Percentiles rank a stretch among this genome's conserved stretches.
These are phyloP conservation scores for Inonotus obliquus DNA, from an alignment of 1,284 basidiomycete genomes.

Conservation along the genomic window DNA sequence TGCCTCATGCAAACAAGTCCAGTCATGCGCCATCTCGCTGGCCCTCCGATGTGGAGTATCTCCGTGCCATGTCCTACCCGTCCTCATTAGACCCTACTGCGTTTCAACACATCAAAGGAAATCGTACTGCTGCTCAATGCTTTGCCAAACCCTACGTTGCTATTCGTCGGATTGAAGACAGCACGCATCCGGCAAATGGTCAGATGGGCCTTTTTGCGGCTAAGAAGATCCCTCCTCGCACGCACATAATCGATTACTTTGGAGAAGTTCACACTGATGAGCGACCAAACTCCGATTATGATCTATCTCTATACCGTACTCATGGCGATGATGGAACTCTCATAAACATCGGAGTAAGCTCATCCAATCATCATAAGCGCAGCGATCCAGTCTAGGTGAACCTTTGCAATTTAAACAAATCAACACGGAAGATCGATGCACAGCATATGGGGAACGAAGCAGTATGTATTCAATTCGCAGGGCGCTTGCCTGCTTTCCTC, in stretches of 20 bases:
- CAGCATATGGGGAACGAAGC: slow-evolving; percentile 76
- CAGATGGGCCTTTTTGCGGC: slow-evolving; percentile 81
- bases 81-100: slow-evolving; percentile 6
- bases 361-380: not conserved
- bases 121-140: not conserved
- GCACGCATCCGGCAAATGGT: slow-evolving; percentile 71
- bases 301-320: slow-evolving; percentile 71
- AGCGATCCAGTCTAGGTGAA: not conserved
- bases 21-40: slow-evolving; percentile 13
- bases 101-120: slow-evolving; percentile 13
- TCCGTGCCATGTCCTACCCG: slow-evolving; percentile 10
- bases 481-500: not conserved
- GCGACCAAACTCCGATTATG: slow-evolving; percentile 74
- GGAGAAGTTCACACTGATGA: slow-evolving; percentile 82
- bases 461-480: not conserved
- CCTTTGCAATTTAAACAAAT: not conserved
- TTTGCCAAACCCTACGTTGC: slow-evolving; percentile 22
- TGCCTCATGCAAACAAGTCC: not conserved
- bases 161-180: slow-evolving; percentile 42
- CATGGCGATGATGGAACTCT: slow-evolving; percentile 32
- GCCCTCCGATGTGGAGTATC: slow-evolving; percentile 15
- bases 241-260: slow-evolving; percentile 76
- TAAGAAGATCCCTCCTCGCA: slow-evolving; percentile 59
- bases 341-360: slow-evolving; percentile 48
- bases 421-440: slow-evolving; percentile 57